A percentile compares a stretch with the other conserved stretches of the same genome.
phyloP scores from a whole-genome alignment of 345 rosid genomes.

The Triadica sebifera region DNA sequence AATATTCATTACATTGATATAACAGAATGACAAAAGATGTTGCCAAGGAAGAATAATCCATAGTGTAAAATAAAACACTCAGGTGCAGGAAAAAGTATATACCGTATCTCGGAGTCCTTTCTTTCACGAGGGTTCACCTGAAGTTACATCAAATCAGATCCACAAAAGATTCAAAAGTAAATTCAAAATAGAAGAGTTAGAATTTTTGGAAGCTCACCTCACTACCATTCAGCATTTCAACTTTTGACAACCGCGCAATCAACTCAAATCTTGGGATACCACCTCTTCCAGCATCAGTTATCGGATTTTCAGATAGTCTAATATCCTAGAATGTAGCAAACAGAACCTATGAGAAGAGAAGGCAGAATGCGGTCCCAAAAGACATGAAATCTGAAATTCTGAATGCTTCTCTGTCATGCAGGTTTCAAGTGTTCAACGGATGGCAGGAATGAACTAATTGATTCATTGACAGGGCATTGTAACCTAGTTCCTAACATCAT shows the following conservation, averaged over 20 bases:
- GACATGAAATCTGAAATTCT: not conserved
- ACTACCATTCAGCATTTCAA: constrained; percentile 85
- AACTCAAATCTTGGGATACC: constrained; percentile 79
- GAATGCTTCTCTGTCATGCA: not conserved
- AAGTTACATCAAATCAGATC: constrained; percentile 22
- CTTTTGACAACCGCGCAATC: constrained; percentile 72
- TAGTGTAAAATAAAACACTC: not conserved
- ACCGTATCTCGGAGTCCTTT: constrained; percentile 97
- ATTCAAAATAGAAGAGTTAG: constrained; percentile 10
- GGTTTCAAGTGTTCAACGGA: not conserved
- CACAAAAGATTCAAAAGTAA: constrained; percentile 14
- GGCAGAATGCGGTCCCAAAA: not conserved
- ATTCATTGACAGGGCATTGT: not conserved
- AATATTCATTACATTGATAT: not conserved
- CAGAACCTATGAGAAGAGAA: constrained; percentile 16
- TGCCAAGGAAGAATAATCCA: not conserved
- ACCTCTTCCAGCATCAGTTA: constrained; percentile 68
- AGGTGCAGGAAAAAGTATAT: constrained; percentile 17
- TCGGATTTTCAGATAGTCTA: constrained; percentile 88
- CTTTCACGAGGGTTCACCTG: constrained; percentile 83
- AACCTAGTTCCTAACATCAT: not conserved
- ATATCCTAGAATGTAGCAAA: constrained; percentile 52
- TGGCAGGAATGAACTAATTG: not conserved
- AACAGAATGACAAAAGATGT: not conserved
- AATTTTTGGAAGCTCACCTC: constrained; percentile 53